Percentiles rank a stretch among this genome's conserved stretches.
These are phyloP conservation scores for Pulveroboletus ravenelii DNA, from an alignment of 768 basidiomycete species.

Conservation along the genomic window DNA sequence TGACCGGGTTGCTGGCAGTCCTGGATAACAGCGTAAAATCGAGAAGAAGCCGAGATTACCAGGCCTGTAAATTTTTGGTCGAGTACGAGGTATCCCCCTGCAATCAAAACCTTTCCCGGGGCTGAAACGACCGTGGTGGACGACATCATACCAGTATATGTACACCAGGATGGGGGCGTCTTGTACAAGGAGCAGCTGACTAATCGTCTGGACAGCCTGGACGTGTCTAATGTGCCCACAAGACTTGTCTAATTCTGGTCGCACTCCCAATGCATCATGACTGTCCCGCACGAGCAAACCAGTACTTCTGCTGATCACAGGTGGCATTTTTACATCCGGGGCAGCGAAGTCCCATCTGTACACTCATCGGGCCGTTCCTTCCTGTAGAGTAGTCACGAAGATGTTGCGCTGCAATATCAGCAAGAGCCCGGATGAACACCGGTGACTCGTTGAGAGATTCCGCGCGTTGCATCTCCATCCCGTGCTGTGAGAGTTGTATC, in stretches of 20 bases:
- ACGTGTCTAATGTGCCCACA: neutral
- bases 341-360: conserved; percentile 84
- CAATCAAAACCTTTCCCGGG: conserved; percentile 91
- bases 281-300: conserved; percentile 77
- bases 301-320: conserved; percentile 83
- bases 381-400: conserved; percentile 58
- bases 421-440: conserved; percentile 90
- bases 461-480: conserved; percentile 84
- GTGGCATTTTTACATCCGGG: conserved; percentile 90
- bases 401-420: conserved; percentile 84
- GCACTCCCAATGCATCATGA: conserved; percentile 27
- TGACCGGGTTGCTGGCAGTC: conserved; percentile 24
- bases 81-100: conserved; percentile 96
- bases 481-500: conserved; percentile 51
- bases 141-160: conserved; percentile 33
- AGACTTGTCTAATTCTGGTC: neutral
- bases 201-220: conserved; percentile 12
- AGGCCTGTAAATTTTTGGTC: conserved; percentile 81
- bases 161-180: neutral
- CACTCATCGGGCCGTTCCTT: conserved; percentile 56
- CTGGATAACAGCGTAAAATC: conserved; percentile 83
- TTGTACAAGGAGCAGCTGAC: conserved; percentile 17
- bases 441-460: conserved; percentile 94
- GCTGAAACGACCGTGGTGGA: conserved; percentile 74
- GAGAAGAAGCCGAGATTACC: conserved; percentile 87